Evolutionary conservation across 1,284 basidiomycete species (phyloP).

Genomic region (Ganoderma lucidum): DNA sequence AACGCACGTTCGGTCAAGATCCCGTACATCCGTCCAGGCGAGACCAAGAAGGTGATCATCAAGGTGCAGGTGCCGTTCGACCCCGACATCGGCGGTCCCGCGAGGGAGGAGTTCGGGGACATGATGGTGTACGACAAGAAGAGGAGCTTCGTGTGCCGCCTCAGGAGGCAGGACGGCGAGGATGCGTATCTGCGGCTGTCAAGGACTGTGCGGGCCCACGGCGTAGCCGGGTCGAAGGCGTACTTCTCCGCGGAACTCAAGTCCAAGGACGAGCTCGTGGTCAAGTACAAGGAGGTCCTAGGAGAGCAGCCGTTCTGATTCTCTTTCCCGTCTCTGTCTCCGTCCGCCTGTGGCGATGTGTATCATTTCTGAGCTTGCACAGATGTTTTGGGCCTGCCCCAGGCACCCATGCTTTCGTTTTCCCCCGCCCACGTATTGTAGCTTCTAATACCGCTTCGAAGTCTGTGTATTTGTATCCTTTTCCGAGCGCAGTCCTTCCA

Average conservation of each 20-base stretch:
- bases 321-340: background rate
- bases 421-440: background rate
- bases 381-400: background rate
- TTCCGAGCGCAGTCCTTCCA: background rate
- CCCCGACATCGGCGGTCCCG: background rate
- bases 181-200: constrained; percentile 50
- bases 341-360: background rate
- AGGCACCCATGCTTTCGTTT: background rate
- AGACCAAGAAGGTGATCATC: constrained; percentile 54
- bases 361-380: background rate
- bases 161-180: constrained; percentile 45
- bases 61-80: constrained; percentile 58
- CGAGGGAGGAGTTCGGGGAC: constrained; percentile 28
- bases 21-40: constrained; percentile 32
- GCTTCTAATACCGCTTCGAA: background rate
- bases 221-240: constrained; percentile 56
- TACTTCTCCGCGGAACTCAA: constrained; percentile 63
- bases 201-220: constrained; percentile 47
- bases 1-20: constrained; percentile 39
- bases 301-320: constrained; percentile 49
- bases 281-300: constrained; percentile 58
- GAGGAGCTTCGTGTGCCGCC: constrained; percentile 55
- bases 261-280: constrained; percentile 52
- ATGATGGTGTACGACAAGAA: constrained; percentile 61
- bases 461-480: background rate